Percentiles rank a stretch among this genome's conserved stretches.
Conservation (phyloP, 257 asterid genomes). For the Solanum bukasovii region DNA sequence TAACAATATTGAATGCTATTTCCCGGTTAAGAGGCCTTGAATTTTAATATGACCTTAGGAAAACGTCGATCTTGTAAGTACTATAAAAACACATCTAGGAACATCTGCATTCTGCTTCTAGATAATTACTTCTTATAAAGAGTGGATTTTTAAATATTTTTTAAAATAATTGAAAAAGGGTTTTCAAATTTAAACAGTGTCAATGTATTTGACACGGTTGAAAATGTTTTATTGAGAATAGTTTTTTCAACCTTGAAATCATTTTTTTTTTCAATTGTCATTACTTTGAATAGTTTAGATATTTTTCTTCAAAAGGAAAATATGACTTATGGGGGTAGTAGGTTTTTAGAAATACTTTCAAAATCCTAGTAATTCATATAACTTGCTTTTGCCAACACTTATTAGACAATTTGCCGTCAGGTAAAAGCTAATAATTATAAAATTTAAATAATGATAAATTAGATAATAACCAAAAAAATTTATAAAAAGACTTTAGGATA, state of each 20-base stretch:
- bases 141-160: background rate
- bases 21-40: background rate
- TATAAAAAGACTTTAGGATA: background rate
- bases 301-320: background rate
- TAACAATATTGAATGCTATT: background rate
- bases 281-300: background rate
- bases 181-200: background rate
- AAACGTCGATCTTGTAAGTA: background rate
- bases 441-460: background rate
- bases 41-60: background rate
- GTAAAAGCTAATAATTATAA: background rate
- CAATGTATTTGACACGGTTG: background rate
- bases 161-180: background rate
- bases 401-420: rapidly evolving
- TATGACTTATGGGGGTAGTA: background rate
- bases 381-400: background rate
- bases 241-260: background rate
- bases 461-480: background rate
- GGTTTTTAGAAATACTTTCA: background rate
- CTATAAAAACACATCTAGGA: background rate
- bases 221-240: background rate
- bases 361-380: background rate
- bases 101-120: background rate
- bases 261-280: background rate
- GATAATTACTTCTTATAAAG: background rate